Evolutionary conservation across 768 basidiomycete species (phyloP).

Genomic region (Pleurotus tuber-regium): DNA sequence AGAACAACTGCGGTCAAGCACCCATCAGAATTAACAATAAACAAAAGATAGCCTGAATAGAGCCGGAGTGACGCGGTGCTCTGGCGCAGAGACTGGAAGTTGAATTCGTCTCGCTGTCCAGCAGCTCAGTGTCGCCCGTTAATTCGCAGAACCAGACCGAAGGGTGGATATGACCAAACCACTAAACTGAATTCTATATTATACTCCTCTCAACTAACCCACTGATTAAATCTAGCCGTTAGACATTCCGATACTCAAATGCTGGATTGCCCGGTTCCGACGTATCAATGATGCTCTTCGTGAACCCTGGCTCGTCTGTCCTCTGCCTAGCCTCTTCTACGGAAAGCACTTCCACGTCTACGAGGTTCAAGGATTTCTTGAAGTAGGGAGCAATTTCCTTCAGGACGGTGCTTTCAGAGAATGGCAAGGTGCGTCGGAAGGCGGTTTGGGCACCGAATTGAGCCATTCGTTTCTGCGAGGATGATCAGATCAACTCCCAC

Average conservation of each 20-base stretch:
- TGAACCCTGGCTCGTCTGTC: conserved; percentile 55
- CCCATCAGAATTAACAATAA: too few species aligned
- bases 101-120: too few species aligned
- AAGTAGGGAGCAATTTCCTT: conserved; percentile 74
- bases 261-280: conserved; percentile 87
- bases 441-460: conserved; percentile 74
- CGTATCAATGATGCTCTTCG: conserved; percentile 68
- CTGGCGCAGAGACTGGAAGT: too few species aligned
- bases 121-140: too few species aligned
- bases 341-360: conserved; percentile 66
- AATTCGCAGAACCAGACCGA: too few species aligned
- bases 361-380: conserved; percentile 69
- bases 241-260: conserved; percentile 84
- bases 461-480: conserved; percentile 70
- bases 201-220: too few species aligned
- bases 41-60: too few species aligned
- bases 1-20: too few species aligned
- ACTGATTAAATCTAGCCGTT: too few species aligned
- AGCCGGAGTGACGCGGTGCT: too few species aligned
- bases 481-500: conserved; percentile 1
- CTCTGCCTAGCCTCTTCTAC: conserved; percentile 66
- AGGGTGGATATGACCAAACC: too few species aligned
- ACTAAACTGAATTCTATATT: too few species aligned
- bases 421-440: conserved; percentile 80
- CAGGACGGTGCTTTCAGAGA: conserved; percentile 78